Percentiles rank a stretch among this genome's conserved stretches.
Evolutionary conservation across 192 early-diverging fungal species (phyloP).

Genomic region (Podila clonocystis): DNA sequence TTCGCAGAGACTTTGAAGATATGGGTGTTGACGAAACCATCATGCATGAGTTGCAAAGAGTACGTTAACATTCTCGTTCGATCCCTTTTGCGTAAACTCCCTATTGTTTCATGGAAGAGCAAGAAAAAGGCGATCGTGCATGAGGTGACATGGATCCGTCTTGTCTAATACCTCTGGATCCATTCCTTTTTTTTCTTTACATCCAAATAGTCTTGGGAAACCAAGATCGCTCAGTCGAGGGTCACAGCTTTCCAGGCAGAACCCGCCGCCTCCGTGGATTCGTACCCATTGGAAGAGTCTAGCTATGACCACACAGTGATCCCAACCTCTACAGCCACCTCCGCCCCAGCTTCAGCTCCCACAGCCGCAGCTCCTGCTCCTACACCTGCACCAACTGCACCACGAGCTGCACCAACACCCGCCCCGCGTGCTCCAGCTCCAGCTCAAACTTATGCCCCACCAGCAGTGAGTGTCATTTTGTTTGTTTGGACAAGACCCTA

Average conservation of each 20-base stretch:
- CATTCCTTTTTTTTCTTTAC: background rate
- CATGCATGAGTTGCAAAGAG: constrained; percentile 85
- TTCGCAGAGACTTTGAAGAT: constrained; percentile 87
- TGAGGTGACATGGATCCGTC: background rate
- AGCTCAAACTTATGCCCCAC: background rate
- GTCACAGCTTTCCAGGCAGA: constrained; percentile 49
- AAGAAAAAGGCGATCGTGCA: background rate
- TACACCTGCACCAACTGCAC: background rate
- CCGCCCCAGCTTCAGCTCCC: constrained; percentile 5
- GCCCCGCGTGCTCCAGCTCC: constrained; percentile 1
- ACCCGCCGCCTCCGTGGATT: constrained; percentile 12
- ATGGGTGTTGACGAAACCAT: constrained; percentile 90
- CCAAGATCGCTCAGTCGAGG: constrained; percentile 60
- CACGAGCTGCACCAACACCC: constrained; percentile 4
- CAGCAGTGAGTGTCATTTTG: too few relatives aligned
- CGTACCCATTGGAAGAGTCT: constrained; percentile 30
- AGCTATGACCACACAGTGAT: constrained; percentile 18
- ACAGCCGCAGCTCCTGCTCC: background rate
- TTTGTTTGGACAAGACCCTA: background rate
- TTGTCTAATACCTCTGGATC: background rate
- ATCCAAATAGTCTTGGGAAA: constrained; percentile 53
- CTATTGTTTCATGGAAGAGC: background rate
- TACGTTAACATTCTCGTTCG: constrained; percentile 24
- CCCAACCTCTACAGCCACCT: background rate
- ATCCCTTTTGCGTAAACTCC: constrained; percentile 2